Percentiles rank a stretch among this genome's conserved stretches.
phyloP scores from a whole-genome alignment of 192 early-diverging fungal species.

The Jimgerdemannia flammicorona region DNA sequence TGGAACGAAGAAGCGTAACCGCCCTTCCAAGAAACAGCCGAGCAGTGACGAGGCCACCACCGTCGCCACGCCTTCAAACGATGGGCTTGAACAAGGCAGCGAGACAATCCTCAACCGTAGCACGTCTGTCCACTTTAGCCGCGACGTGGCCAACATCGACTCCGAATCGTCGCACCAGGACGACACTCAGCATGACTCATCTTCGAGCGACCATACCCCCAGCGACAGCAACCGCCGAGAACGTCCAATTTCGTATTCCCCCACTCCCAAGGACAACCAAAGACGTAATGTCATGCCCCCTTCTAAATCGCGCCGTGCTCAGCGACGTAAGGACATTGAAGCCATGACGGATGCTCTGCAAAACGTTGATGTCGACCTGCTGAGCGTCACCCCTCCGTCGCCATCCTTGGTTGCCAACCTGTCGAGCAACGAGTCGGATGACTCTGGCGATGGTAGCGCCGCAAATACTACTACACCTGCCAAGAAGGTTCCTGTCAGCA shows the following conservation, averaged over 20 bases:
- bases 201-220: neutral
- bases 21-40: neutral
- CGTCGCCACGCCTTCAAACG: neutral
- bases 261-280: conserved; percentile 2
- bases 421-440: conserved; percentile 24
- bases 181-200: neutral
- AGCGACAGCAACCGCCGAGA: neutral
- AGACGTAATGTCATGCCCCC: conserved; percentile 17
- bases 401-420: neutral
- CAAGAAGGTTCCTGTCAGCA: conserved; percentile 1
- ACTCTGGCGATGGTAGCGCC: conserved; percentile 22
- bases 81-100: neutral
- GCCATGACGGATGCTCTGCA: conserved; percentile 28
- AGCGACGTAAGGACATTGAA: conserved; percentile 41
- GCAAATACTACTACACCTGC: neutral
- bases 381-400: conserved; percentile 20
- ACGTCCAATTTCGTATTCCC: neutral
- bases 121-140: neutral
- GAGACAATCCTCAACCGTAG: neutral
- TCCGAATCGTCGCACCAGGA: neutral
- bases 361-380: conserved; percentile 23
- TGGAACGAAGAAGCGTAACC: neutral
- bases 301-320: conserved; percentile 38
- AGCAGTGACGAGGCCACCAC: too few relatives aligned
- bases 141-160: neutral